Evolutionary conservation across 2,329 filamentous ascomycete genomes (phyloP), one percentile per base, ranked within the genome.

Genomic region (Ophiostoma novo-ulmi): DNA sequence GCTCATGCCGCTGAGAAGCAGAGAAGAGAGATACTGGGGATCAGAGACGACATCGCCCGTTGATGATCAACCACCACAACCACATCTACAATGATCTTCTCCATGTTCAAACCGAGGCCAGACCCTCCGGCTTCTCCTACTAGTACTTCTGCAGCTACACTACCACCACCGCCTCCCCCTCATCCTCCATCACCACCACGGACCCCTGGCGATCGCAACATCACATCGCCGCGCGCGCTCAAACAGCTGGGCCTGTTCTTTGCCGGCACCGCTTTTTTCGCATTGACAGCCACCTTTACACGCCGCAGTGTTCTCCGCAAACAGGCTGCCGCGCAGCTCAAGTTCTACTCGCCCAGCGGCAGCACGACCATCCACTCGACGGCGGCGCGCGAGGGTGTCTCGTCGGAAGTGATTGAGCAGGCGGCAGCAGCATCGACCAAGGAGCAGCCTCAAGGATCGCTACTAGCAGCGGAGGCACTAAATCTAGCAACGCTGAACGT

Each of bases 401-500:
- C 41, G 22, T 64, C 39, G 17, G 66, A 68, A 1, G 41, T 20
- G 31, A 22, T 61, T 58, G 65, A 67, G 39, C n/a, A 17, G 36
- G 69, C 66, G 7, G 69, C 58, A 1, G 58, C 67, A 1, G 64
- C 69, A 0, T 58, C 58, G 20, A 61, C 68, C 7, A 75, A 79
- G 79, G 78, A 77, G 79, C 69, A 82, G 64, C 84, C 87, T 38
- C 90, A 89, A 76, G 88, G 89, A 8, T 85, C 87, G 1, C 78
- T 91, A 55, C 89, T 97, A 73, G 94, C 94, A 0, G 80, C 91
- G 44, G 91, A 97, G 79, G 94, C 94, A 0, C 82, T 99, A 31
- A 91, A 89, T 67, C 82, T 97, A 48, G 95, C 94, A 0, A 97
- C 94, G 0, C 85, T 97, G 75, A 97, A 97, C 76, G 92, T 95